Conservation (phyloP, 2,329 filamentous ascomycete genomes). For the Pseudodiploospora longispora region DNA sequence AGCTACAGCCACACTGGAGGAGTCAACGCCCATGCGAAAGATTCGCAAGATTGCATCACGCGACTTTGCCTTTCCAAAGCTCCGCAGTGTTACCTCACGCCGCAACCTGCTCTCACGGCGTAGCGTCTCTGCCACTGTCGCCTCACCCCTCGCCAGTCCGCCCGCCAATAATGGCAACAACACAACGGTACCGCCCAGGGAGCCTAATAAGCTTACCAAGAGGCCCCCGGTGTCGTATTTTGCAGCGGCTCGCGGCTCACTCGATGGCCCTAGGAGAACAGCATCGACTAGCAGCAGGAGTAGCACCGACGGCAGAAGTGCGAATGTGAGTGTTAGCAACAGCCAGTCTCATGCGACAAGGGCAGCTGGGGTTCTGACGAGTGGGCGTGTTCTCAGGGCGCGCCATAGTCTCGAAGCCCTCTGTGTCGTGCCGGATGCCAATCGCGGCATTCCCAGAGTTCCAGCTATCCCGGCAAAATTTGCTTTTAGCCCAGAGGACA, state of each 20-base stretch:
- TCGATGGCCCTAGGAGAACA: not conserved
- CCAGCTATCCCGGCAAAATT: slow-evolving; percentile 38
- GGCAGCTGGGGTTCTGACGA: not conserved
- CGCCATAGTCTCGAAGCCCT: slow-evolving; percentile 22
- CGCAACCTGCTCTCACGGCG: slow-evolving; percentile 13
- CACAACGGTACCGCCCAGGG: slow-evolving; percentile 1
- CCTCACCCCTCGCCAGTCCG: not conserved
- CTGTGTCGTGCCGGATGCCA: slow-evolving; percentile 35
- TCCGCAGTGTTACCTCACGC: slow-evolving; percentile 22
- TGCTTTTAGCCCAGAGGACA: slow-evolving; percentile 23
- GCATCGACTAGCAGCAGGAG: too few species aligned
- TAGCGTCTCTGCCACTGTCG: slow-evolving; percentile 4
- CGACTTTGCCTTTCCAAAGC: slow-evolving; percentile 28
- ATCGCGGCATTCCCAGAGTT: slow-evolving; percentile 38
- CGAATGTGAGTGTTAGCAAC: too few species aligned
- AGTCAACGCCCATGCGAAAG: slow-evolving; percentile 36
- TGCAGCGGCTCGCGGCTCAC: slow-evolving; percentile 2
- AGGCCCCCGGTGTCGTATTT: slow-evolving; percentile 6
- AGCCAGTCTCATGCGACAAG: not conserved
- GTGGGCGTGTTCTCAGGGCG: slow-evolving; percentile 18
- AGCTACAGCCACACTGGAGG: slow-evolving; percentile 18
- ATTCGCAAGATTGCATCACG: slow-evolving; percentile 43
- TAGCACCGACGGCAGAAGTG: too few species aligned
- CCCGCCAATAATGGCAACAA: not conserved
- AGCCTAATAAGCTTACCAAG: slow-evolving; percentile 20